Evolutionary conservation across 441 rosid genomes (phyloP), one percentile per base, ranked within the genome.

Genomic region (Croton laevigatus): DNA sequence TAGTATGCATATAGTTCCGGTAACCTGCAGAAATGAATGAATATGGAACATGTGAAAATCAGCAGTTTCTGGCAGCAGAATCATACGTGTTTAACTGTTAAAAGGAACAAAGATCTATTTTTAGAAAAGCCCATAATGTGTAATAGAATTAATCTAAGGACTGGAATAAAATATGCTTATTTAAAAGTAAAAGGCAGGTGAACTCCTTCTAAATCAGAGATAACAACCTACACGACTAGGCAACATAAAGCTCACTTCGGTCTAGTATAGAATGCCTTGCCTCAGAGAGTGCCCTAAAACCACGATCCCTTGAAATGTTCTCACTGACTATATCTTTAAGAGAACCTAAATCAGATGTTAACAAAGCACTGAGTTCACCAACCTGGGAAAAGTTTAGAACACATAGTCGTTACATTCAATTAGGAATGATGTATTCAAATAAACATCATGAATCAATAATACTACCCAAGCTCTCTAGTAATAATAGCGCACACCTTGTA

Each of bases 201-300:
- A 64, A 68, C 20, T 66, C 52, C 61, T 73, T 59, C 49, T 59
- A 8, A 73, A 69, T 55, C 62, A 38, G 68, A 66, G 72, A 80
- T 64, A 42, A 49, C 42, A 5, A 66, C 71, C 71, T 62, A 72
- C 69, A 75, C 57, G 71, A 75, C 79, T 76, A 36, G 60, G 81
- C 69, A 71, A 75, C 79, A 78, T 75, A 83, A 75, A 86, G 86
- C 91, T 85, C 93, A 88, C 86, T 74, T 83, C 82, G 71, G 71
- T 76, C 59, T 71, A 81, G 75, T 74, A 88, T 83, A 88, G 87
- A 88, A 84, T 86, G 75, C 83, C 97, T 89, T 94, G 94, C 97
- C 97, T 94, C 96, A 49, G 97, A 90, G 89, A 91, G 81, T 52
- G 98, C 98, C 76, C 98, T 90, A 69, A 94, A 89, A 66, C 97